Percentiles rank a stretch among this genome's conserved stretches.
Conservation (phyloP, 208 protist species). For the Trypanosoma conorhini region DNA sequence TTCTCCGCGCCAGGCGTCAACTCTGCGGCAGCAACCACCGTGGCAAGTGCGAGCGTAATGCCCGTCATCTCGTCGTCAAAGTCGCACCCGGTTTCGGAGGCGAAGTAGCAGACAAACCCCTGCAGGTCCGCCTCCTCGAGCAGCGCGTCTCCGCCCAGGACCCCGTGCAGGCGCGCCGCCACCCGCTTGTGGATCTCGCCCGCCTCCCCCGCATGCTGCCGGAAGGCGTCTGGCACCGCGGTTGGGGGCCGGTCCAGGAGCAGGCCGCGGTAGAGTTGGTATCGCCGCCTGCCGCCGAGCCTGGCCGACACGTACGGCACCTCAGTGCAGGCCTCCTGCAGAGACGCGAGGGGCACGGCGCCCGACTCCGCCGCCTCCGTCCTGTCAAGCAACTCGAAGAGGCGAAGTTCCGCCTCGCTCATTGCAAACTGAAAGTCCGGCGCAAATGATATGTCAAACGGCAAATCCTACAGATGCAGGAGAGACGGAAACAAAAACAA, state of each 20-base stretch:
- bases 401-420: conserved; percentile 23
- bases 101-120: conserved; percentile 46
- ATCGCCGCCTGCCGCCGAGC: conserved; percentile 40
- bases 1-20: conserved; percentile 19
- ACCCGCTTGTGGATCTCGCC: conserved; percentile 35
- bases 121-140: conserved; percentile 32
- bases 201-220: conserved; percentile 26
- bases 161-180: conserved; percentile 23
- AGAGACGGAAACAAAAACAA: conserved; percentile 10
- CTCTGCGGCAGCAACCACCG: conserved; percentile 30
- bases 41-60: conserved; percentile 42
- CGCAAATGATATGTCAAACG: background rate
- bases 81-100: conserved; percentile 37
- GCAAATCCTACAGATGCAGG: conserved; percentile 5
- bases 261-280: conserved; percentile 59
- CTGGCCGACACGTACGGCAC: conserved; percentile 52
- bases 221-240: conserved; percentile 11
- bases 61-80: conserved; percentile 45
- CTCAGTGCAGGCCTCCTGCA: conserved; percentile 63
- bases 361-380: background rate
- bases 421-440: conserved; percentile 1
- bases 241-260: conserved; percentile 33
- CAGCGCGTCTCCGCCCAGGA: conserved; percentile 11
- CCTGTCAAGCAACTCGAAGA: conserved; percentile 29
- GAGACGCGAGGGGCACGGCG: conserved; percentile 23